A percentile compares a stretch with the other conserved stretches of the same genome.
These are phyloP conservation scores for Trypanosoma melophagium DNA, from an alignment of 208 protist species.

Conservation along the genomic window DNA sequence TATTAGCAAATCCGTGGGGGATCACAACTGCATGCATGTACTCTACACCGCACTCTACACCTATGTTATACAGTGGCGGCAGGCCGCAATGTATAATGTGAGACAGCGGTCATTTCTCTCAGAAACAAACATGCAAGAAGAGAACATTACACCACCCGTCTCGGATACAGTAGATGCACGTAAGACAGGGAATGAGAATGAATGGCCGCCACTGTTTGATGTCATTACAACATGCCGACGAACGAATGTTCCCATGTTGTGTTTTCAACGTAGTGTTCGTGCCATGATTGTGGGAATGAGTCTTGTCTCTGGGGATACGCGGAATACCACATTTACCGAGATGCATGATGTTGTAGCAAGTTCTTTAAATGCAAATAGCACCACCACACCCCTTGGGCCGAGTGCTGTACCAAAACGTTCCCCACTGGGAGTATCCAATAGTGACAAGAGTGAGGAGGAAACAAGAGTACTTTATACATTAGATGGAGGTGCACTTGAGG, in stretches of 20 bases:
- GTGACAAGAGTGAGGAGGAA: not conserved
- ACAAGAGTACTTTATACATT: not conserved
- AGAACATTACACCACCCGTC: not conserved
- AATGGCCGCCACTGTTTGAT: conserved; percentile 10
- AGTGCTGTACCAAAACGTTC: no score
- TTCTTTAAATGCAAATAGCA: no score
- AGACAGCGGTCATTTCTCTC: no score
- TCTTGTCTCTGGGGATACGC: not conserved
- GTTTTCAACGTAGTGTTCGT: conserved; percentile 22
- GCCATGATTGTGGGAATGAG: conserved; percentile 10
- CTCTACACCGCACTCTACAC: conserved; percentile 22
- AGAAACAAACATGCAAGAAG: not conserved
- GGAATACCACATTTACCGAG: no score
- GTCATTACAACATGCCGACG: conserved; percentile 10
- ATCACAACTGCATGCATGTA: conserved; percentile 32
- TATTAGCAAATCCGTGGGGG: conserved; percentile 26
- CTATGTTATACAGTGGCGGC: conserved; percentile 22
- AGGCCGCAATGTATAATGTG: not conserved
- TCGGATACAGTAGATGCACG: no score
- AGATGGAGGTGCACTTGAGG: not conserved
- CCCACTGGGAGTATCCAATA: not conserved
- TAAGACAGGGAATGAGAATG: no score
- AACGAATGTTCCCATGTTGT: conserved; percentile 26
- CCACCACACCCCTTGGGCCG: no score
- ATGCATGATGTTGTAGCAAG: not conserved